phyloP scores from a whole-genome alignment of 441 rosid genomes.

The Mallotus repandus region DNA sequence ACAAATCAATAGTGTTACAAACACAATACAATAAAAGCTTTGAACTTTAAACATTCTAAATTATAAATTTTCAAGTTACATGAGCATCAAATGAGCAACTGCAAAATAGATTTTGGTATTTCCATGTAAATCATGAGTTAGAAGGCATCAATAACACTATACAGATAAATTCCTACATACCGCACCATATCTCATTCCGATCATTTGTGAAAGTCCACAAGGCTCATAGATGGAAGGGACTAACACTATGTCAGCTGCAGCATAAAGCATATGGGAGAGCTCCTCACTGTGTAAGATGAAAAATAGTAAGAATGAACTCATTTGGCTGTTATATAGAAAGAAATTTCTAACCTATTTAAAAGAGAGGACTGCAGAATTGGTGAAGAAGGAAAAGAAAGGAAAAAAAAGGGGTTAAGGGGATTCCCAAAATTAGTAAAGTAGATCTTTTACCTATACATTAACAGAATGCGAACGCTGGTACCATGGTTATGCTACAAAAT shows the following conservation, averaged over 20 bases:
- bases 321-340: not conserved
- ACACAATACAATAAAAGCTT: not conserved
- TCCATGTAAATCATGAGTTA: not conserved
- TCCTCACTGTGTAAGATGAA: constrained; percentile 43
- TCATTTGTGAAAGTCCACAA: constrained; percentile 66
- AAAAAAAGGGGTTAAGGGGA: not conserved
- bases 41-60: not conserved
- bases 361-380: no score
- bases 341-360: not conserved
- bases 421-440: not conserved
- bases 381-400: not conserved
- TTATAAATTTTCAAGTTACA: not conserved
- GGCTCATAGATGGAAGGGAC: constrained; percentile 65
- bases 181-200: constrained; percentile 62
- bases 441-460: constrained; percentile 47
- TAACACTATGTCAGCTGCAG: constrained; percentile 58
- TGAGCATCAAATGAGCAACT: constrained; percentile 3
- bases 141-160: no score
- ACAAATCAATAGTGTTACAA: not conserved
- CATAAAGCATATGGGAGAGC: constrained; percentile 64
- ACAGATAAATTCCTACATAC: constrained; percentile 31
- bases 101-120: not conserved
- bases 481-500: constrained; percentile 49
- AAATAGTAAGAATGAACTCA: constrained; percentile 9
- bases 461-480: constrained; percentile 41